Percentiles rank a stretch among this genome's conserved stretches.
These are phyloP conservation scores for Venturia pyrina DNA, from an alignment of 2,329 filamentous ascomycete species.

Conservation along the genomic window DNA sequence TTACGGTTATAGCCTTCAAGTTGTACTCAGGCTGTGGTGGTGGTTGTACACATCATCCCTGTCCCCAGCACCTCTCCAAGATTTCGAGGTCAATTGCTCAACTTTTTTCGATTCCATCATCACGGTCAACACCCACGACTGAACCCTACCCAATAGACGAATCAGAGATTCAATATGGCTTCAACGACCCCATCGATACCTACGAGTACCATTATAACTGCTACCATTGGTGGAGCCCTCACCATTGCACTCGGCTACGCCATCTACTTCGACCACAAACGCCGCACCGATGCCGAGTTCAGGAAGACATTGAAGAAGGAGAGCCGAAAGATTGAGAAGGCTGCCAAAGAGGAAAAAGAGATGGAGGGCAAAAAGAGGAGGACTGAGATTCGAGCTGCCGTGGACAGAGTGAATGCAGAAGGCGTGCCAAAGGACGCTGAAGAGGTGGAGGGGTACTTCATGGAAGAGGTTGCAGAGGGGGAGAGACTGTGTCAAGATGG, in stretches of 20 bases:
- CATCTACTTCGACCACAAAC: constrained; percentile 56
- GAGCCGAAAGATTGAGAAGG: constrained; percentile 61
- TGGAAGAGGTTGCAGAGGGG: constrained; percentile 84
- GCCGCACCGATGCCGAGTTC: constrained; percentile 54
- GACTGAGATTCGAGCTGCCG: constrained; percentile 61
- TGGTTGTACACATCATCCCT: neutral
- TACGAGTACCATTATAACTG: constrained; percentile 34
- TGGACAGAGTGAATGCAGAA: constrained; percentile 77
- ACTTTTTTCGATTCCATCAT: neutral
- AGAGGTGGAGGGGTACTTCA: constrained; percentile 93
- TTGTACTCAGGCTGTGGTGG: too few relatives aligned
- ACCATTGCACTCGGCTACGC: constrained; percentile 54
- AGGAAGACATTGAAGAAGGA: constrained; percentile 58
- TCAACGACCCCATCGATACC: constrained; percentile 3
- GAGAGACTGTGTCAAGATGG: constrained; percentile 76
- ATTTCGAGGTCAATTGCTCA: neutral
- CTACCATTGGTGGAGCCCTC: constrained; percentile 47
- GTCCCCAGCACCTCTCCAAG: neutral
- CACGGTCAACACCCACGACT: constrained; percentile 25
- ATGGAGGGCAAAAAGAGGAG: constrained; percentile 56
- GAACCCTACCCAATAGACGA: constrained; percentile 27
- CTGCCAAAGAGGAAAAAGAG: constrained; percentile 62
- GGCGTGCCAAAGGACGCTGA: constrained; percentile 86
- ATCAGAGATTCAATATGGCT: neutral
- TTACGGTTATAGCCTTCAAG: too few relatives aligned